Evolutionary conservation across 768 basidiomycete genomes (phyloP).

Genomic region (Sporobolomyces phaffii): DNA sequence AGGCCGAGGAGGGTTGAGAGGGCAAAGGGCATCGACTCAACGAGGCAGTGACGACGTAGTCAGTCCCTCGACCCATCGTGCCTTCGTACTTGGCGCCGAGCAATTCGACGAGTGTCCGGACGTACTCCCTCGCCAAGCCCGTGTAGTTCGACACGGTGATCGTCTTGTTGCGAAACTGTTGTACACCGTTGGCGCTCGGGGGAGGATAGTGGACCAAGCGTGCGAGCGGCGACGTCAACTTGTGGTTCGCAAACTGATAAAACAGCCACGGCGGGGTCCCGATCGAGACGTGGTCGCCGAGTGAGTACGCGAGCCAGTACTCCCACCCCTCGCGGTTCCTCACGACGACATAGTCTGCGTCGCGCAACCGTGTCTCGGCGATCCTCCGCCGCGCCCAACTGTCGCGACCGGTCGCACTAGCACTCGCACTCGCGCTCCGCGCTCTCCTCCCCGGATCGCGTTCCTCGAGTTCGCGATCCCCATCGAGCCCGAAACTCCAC

Average conservation of each 20-base stretch:
- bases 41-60: slow-evolving; percentile 76
- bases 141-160: slow-evolving; percentile 86
- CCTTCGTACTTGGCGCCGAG: slow-evolving; percentile 78
- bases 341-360: slow-evolving; percentile 70
- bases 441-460: not conserved
- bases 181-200: slow-evolving; percentile 7
- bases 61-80: slow-evolving; percentile 70
- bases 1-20: not conserved
- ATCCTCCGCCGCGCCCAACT: slow-evolving; percentile 19
- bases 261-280: slow-evolving; percentile 80
- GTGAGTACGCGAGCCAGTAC: slow-evolving; percentile 60
- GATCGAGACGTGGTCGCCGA: slow-evolving; percentile 53
- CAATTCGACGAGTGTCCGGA: slow-evolving; percentile 69
- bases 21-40: slow-evolving; percentile 53
- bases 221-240: slow-evolving; percentile 52
- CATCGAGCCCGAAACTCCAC: slow-evolving; percentile 26
- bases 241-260: slow-evolving; percentile 56
- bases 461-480: not conserved
- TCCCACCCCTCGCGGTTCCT: slow-evolving; percentile 62
- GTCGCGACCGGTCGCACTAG: not conserved
- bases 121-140: slow-evolving; percentile 75
- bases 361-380: slow-evolving; percentile 44
- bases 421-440: not conserved
- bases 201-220: slow-evolving; percentile 72
- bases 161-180: slow-evolving; percentile 49